Base-by-base conservation (phyloP, 805 yeast species). In the Saitoella complicata region DNA sequence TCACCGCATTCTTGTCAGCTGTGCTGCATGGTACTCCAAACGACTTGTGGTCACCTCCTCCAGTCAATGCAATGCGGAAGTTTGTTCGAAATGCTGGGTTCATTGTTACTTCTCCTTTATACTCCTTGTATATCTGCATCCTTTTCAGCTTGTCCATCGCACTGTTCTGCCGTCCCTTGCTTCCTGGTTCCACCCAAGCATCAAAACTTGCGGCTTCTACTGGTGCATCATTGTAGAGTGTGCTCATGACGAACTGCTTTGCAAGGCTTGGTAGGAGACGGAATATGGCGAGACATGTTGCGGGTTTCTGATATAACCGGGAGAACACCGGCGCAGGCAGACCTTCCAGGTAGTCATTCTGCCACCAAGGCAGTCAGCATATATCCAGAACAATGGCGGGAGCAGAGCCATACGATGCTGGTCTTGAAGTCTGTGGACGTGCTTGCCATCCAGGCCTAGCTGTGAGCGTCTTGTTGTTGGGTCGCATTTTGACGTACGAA, bases 281-380 rank as follows among this genome's bases (percentile, higher is more conserved):
- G 59, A 79, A 87, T n/a, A 91, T 78, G 2, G 98, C 93, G 40
- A 91, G 68, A 58, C 96, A 86, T 45, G 98, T 84, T 8, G 96
- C 95, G 1, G 98, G 95, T 43, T 53, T 45, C 54, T 76, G 78
- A 62, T 82, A 91, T 21, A 91, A 70, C 56, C 85, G 74, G 21
- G 78, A 69, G 53, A 87, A 88, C n/a, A 85, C 83, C 5, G 80
- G 69, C 56, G 80, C 85, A 1, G 97, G 95, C 5, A 91, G 74
- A 12, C 83, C 85, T 58, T 86, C 96, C 48, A 91, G 68, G 61
- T 91, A 86, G 54, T 82, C 93, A 57, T 83, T 83, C 36, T 33
- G 36, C 3, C 10, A 33, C 36, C 10, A 3, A 9, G 36, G 36
- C 21, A 4, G 21, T 21, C 4, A 21, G 21, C 21, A 4, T 21